Conservation (phyloP, 2,329 filamentous ascomycete species). For the Aureobasidium vineae region DNA sequence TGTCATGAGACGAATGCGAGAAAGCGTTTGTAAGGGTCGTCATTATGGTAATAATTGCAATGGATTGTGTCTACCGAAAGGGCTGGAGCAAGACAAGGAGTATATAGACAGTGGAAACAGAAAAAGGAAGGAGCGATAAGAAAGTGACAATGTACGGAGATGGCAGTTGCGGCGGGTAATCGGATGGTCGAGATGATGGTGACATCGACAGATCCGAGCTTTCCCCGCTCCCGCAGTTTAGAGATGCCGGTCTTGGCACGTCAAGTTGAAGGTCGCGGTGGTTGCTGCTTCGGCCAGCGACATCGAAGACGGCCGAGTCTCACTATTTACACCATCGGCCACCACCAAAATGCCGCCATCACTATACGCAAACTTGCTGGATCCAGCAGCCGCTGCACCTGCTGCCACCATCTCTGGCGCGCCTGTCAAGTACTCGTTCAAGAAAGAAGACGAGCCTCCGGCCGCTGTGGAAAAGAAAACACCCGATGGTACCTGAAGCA, state of each 20-base stretch:
- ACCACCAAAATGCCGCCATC: slow-evolving; percentile 44
- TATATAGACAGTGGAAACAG: background rate
- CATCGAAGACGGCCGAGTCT: slow-evolving; percentile 5
- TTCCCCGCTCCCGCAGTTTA: slow-evolving; percentile 7
- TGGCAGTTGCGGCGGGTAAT: slow-evolving; percentile 1
- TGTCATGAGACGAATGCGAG: slow-evolving; percentile 50
- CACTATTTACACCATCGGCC: background rate
- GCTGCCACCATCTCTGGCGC: slow-evolving; percentile 71
- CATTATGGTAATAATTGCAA: slow-evolving; percentile 40
- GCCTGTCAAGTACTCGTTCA: slow-evolving; percentile 73
- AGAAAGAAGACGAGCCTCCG: slow-evolving; percentile 51
- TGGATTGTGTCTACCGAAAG: background rate
- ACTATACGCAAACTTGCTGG: slow-evolving; percentile 81
- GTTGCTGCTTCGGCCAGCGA: background rate
- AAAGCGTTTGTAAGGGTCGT: slow-evolving; percentile 60
- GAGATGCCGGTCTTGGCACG: background rate
- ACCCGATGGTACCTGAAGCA: slow-evolving; percentile 59
- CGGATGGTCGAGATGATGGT: background rate
- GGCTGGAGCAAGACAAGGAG: background rate
- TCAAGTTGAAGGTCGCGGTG: no score
- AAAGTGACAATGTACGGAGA: background rate
- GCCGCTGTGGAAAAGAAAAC: slow-evolving; percentile 57
- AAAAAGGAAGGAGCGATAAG: slow-evolving; percentile 18
- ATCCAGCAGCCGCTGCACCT: slow-evolving; percentile 43
- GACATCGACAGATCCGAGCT: slow-evolving; percentile 8